Conservation (phyloP, 345 rosid genomes). For the Euphorbia tirucalli region DNA sequence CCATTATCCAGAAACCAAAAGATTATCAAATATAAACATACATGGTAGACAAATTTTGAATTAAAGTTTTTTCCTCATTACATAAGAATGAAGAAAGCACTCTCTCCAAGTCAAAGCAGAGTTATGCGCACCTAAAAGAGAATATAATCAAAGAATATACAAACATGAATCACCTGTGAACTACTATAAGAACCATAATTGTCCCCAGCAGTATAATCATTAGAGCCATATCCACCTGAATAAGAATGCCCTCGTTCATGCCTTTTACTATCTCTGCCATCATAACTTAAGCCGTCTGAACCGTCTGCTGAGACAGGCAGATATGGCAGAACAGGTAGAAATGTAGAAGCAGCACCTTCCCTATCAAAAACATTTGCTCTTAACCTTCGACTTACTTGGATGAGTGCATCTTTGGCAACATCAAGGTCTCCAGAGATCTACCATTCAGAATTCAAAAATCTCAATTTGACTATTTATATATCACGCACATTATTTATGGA, state of each 20-base stretch:
- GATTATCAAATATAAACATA: not conserved
- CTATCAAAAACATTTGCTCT: constrained; percentile 88
- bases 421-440: constrained; percentile 96
- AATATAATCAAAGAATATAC: not conserved
- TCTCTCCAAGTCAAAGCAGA: not conserved
- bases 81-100: not conserved
- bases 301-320: constrained; percentile 72
- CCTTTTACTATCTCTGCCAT: constrained; percentile 77
- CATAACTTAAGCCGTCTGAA: constrained; percentile 49
- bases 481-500: not conserved
- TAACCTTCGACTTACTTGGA: constrained; percentile 71
- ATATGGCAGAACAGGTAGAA: constrained; percentile 86
- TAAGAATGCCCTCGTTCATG: constrained; percentile 67
- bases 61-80: not conserved
- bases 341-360: constrained; percentile 74
- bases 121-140: not conserved
- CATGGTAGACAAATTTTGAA: not conserved
- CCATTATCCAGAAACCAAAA: constrained; percentile 10
- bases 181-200: constrained; percentile 73
- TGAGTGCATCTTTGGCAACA: constrained; percentile 89
- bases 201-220: constrained; percentile 54
- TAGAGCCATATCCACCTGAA: constrained; percentile 70
- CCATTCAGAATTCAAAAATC: constrained; percentile 16
- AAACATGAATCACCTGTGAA: constrained; percentile 46
- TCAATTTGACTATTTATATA: not conserved